phyloP scores from a whole-genome alignment of 805 yeast species.

The Candida chilensis region DNA sequence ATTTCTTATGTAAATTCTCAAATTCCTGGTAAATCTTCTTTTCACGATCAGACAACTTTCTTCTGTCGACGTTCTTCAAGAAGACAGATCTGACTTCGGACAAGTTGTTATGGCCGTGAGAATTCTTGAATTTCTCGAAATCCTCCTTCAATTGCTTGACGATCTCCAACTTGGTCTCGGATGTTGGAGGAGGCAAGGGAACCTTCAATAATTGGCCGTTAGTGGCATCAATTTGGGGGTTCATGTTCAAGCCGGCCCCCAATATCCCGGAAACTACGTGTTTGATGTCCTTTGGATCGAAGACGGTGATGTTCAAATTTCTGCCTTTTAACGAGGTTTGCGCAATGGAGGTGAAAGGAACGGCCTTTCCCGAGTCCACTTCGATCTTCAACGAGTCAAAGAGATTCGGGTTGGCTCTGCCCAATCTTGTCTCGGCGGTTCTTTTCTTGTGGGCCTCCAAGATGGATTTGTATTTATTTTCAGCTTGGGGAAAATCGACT shows the following conservation, averaged over 20 bases:
- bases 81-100: constrained; percentile 49
- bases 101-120: constrained; percentile 32
- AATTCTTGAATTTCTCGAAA: constrained; percentile 53
- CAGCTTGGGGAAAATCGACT: constrained; percentile 25
- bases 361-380: constrained; percentile 32
- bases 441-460: constrained; percentile 44
- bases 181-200: constrained; percentile 66
- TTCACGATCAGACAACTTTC: constrained; percentile 46
- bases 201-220: constrained; percentile 69
- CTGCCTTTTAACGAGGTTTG: constrained; percentile 65
- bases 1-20: constrained; percentile 64
- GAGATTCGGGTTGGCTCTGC: constrained; percentile 56
- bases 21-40: constrained; percentile 47
- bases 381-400: constrained; percentile 53
- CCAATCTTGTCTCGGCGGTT: constrained; percentile 57
- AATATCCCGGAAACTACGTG: constrained; percentile 63
- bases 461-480: constrained; percentile 33
- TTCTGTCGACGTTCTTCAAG: constrained; percentile 41
- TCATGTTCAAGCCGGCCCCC: constrained; percentile 61
- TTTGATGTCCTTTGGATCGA: constrained; percentile 71
- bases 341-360: constrained; percentile 55
- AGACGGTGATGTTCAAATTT: constrained; percentile 69
- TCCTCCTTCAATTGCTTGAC: constrained; percentile 56
- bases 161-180: constrained; percentile 51
- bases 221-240: constrained; percentile 68